Evolutionary conservation across 345 rosid genomes (phyloP).

Genomic region (Tarenaya hassleriana): DNA sequence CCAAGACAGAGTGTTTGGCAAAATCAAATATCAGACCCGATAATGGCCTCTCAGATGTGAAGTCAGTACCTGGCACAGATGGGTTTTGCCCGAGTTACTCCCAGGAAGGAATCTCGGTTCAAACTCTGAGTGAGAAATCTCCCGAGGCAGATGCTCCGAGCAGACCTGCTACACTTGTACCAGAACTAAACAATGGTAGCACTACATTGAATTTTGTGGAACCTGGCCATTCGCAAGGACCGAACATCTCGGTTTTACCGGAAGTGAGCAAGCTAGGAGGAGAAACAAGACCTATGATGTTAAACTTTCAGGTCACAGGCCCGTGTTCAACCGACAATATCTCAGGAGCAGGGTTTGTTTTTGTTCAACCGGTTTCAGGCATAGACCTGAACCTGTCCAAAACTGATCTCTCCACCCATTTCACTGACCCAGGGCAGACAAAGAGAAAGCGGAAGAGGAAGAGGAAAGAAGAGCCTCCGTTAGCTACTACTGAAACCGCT

Average conservation of each 20-base stretch:
- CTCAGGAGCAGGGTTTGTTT: slow-evolving; percentile 17
- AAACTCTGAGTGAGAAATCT: slow-evolving; percentile 19
- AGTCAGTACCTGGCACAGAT: slow-evolving; percentile 22
- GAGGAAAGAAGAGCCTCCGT: slow-evolving; percentile 23
- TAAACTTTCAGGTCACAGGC: slow-evolving; percentile 39
- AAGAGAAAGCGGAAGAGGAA: slow-evolving; percentile 52
- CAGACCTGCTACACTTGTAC: slow-evolving; percentile 35
- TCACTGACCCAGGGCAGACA: slow-evolving; percentile 25
- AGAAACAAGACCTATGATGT: slow-evolving; percentile 24
- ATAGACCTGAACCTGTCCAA: slow-evolving; percentile 22
- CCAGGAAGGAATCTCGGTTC: slow-evolving; percentile 21
- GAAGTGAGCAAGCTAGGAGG: slow-evolving; percentile 21
- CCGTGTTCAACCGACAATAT: slow-evolving; percentile 31
- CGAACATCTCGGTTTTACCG: slow-evolving; percentile 1
- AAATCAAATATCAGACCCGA: slow-evolving; percentile 30
- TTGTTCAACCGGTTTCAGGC: slow-evolving; percentile 22
- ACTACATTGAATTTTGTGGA: slow-evolving; percentile 13
- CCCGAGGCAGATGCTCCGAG: slow-evolving; percentile 10
- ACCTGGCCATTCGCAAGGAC: slow-evolving; percentile 19
- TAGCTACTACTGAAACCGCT: slow-evolving; percentile 15
- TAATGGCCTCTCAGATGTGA: slow-evolving; percentile 40
- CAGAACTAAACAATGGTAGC: slow-evolving; percentile 50
- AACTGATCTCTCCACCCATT: slow-evolving; percentile 26
- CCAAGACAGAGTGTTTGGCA: slow-evolving; percentile 32
- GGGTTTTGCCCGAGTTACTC: slow-evolving; percentile 22